Evolutionary conservation across 345 rosid species (phyloP), one percentile per base, ranked within the genome.

Genomic region (Citrus glauca): DNA sequence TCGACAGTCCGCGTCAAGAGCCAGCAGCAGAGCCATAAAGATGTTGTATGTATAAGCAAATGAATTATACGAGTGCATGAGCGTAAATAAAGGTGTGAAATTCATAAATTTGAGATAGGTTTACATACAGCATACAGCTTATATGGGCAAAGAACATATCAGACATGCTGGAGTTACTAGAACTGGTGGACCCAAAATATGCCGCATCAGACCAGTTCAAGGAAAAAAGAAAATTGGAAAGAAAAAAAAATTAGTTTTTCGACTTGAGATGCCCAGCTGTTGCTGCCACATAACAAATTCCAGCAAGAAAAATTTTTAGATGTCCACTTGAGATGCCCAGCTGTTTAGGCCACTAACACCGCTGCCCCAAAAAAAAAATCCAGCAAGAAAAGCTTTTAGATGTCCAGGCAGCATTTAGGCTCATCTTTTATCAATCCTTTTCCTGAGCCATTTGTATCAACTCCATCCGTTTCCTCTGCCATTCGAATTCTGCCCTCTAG

Each of bases 401-500:
- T 24, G 64, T 6, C 16, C 78, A 22, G 27, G 50, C 28, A 72
- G 33, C 11, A 13, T 60, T 73, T 66, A n/a, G 9, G 70, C 9
- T 33, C 71, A 53, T 53, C 60, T 24, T 37, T 37, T 11, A 40
- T 64, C 78, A 65, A 32, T 45, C 48, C 16, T 33, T 65, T 17
- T 7, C 42, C 17, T 0, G 1, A 66, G 81, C 24, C 17, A 11
- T 62, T 40, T 30, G 8, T 35, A 33, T 82, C 78, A 81, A 61
- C 8, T 66, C 81, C 83, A 84, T 30, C 87, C 85, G 40, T 86
- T 86, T 78, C 90, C 91, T 81, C 91, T 90, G 76, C 93, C 98
- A 77, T 80, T 81, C 66, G 88, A 88, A 74, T 83, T 91, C 55
- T 89, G 94, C 45, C 91, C 97, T 83, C 89, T 89, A 50, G 92